Percentiles rank a stretch among this genome's conserved stretches.
phyloP scores from a whole-genome alignment of 495 filamentous ascomycete genomes.

The Bathelium albidoporum region DNA sequence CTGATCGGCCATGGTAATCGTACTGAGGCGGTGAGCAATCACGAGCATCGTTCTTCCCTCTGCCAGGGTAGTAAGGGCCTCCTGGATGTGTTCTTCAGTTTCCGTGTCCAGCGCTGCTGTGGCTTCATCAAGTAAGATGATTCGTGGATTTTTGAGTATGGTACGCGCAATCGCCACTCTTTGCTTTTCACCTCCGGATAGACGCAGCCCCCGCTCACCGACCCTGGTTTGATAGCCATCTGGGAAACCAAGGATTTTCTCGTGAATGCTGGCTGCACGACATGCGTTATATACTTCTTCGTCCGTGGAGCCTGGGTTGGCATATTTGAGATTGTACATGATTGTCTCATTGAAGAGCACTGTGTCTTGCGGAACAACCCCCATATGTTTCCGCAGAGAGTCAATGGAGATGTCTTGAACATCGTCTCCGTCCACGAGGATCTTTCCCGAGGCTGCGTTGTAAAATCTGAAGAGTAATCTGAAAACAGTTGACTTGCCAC shows the following conservation, averaged over 20 bases:
- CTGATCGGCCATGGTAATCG: conserved; percentile 87
- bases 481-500: conserved; percentile 96
- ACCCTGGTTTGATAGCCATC: conserved; percentile 89
- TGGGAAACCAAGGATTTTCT: conserved; percentile 87
- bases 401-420: conserved; percentile 83
- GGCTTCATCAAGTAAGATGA: conserved; percentile 94
- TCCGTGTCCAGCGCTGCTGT: conserved; percentile 92
- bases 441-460: conserved; percentile 64
- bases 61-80: conserved; percentile 67
- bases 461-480: conserved; percentile 93
- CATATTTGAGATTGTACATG: conserved; percentile 96
- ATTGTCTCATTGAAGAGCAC: conserved; percentile 93
- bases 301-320: conserved; percentile 73
- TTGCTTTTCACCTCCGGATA: conserved; percentile 95
- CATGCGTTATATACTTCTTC: conserved; percentile 87
- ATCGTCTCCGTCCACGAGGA: conserved; percentile 74
- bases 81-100: conserved; percentile 92
- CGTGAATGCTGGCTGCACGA: conserved; percentile 85
- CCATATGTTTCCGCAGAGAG: conserved; percentile 80
- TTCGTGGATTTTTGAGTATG: conserved; percentile 88
- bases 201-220: conserved; percentile 82
- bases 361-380: conserved; percentile 94
- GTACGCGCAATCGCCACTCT: conserved; percentile 94
- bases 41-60: conserved; percentile 77
- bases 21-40: conserved; percentile 82